Evolutionary conservation across 345 rosid genomes (phyloP).

Genomic region (Odontarrhena argentea): DNA sequence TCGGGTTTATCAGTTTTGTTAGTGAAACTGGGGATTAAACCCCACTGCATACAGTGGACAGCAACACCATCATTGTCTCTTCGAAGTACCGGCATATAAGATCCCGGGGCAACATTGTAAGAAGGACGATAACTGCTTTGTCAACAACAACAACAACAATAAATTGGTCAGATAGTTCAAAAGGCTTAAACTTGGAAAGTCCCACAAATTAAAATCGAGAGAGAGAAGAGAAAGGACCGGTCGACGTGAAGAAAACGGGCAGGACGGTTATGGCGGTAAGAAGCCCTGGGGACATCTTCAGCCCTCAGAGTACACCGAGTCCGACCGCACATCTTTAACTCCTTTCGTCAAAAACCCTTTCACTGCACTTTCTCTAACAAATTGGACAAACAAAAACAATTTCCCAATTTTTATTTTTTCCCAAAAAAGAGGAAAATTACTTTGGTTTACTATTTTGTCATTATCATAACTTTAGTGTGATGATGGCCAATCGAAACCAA

Average conservation of each 20-base stretch:
- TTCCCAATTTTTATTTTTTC: too few relatives aligned
- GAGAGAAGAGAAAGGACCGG: constrained; percentile 45
- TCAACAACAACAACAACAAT: background rate
- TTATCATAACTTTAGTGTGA: too few relatives aligned
- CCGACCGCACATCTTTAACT: constrained; percentile 73
- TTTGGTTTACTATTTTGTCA: too few relatives aligned
- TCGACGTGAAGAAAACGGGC: constrained; percentile 54
- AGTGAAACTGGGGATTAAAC: constrained; percentile 78
- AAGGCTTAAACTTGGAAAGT: background rate
- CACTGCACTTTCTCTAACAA: too few relatives aligned
- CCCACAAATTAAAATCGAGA: background rate
- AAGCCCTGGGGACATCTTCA: constrained; percentile 70
- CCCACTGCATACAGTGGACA: constrained; percentile 92
- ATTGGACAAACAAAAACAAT: too few relatives aligned
- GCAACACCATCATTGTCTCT: constrained; percentile 57
- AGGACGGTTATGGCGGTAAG: constrained; percentile 50
- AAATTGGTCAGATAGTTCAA: background rate
- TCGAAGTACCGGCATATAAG: constrained; percentile 64
- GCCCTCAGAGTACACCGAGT: constrained; percentile 73
- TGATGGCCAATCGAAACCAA: too few relatives aligned
- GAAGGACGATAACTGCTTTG: constrained; percentile 71
- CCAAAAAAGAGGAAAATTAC: too few relatives aligned
- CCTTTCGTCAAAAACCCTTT: too few relatives aligned
- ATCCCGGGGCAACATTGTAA: constrained; percentile 76
- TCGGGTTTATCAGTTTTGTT: constrained; percentile 81